Evolutionary conservation across 306 rosid genomes (phyloP), one percentile per base, ranked within the genome.

Genomic region (Chamaecrista fasciculata): DNA sequence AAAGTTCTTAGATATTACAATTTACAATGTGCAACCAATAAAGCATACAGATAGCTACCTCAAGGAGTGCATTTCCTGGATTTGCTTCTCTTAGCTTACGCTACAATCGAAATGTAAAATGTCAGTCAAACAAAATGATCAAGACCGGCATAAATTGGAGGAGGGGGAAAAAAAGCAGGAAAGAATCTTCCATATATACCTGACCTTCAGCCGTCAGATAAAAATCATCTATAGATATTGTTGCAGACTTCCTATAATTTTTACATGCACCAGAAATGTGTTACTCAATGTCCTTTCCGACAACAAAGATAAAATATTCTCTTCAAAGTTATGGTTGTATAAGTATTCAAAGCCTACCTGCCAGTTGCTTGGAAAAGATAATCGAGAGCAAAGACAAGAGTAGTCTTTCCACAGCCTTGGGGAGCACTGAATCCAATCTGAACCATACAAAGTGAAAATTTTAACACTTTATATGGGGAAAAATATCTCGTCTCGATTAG

Each of bases 351-450:
- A 63, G 8, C 67, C 44, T 74, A 90, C 98, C 87, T 83, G 76
- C 85, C 90, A 34, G 69, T 81, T 20, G 43, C 14, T 60, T 71
- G 57, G 65, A 94, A 91, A 72, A 94, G 99, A 84, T 74, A 91
- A 66, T 86, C 89, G 74, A 94, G 96, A 79, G 97, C 95, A 85
- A 83, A 84, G 70, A 94, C 97, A 39, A 94, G 96, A 23, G 97
- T 91, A 42, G 99, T 94, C 85, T 94, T 94, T 68, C 99, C 99
- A 79, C 97, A 94, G 70, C 97, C 97, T 89, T 94, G 99, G 9
- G 96, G 97, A 15, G 98, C 97, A 78, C 97, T 94, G 72, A 94
- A 94, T 69, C 98, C 98, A 73, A 94, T 88, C 97, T 94, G 82
- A 80, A 62, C 37, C 34, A 52, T 29, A 68, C 53, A 77, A 51